Evolutionary conservation across 371 early-diverging fungal species (phyloP), one percentile per base, ranked within the genome.

Genomic region (Parasitella parasitica): DNA sequence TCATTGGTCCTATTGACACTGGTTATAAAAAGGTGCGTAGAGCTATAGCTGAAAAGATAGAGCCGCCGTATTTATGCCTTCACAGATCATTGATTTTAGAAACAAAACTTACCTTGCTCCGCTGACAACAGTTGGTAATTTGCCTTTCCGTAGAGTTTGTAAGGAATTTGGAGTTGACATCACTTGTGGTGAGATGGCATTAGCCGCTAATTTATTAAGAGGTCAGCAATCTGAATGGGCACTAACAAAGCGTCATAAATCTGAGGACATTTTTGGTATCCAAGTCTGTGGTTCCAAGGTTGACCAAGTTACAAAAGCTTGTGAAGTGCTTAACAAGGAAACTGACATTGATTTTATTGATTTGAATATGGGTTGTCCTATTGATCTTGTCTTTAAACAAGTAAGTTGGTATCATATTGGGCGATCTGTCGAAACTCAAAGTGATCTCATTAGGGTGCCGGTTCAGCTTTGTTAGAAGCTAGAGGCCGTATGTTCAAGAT

Each of bases 101-200:
- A 89, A 90, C 65, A 97, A 97, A 63, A 87, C 92, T 9, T 98
- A 97, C 69, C 83, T 97, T 56, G 99, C 97, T 7, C 99, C 99
- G 13, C 78, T 98, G 64, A 98, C 99, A 0, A 97, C 97, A 4
- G 81, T 75, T 54, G 34, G 66, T 20, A 97, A 98, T 73, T 78
- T 98, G 36, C 98, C 99, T 32, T 98, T 97, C 85, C 84, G 99
- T 9, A 87, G 97, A 22, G 76, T 97, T 34, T 95, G 96, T 76
- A 97, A 97, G 71, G 87, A 78, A 12, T 94, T 86, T 66, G 99
- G 99, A 32, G 97, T 92, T 1, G 98, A 97, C 71, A 91, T 98
- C 46, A 98, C 99, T 3, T 96, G 97, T 69, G 94, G 94, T 61
- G 98, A 97, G 76, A 98, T 98, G 98, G 94, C 95, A 1, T 76